Base-by-base conservation (phyloP, 2,329 filamentous ascomycete species). In the Penicillium sp. region DNA sequence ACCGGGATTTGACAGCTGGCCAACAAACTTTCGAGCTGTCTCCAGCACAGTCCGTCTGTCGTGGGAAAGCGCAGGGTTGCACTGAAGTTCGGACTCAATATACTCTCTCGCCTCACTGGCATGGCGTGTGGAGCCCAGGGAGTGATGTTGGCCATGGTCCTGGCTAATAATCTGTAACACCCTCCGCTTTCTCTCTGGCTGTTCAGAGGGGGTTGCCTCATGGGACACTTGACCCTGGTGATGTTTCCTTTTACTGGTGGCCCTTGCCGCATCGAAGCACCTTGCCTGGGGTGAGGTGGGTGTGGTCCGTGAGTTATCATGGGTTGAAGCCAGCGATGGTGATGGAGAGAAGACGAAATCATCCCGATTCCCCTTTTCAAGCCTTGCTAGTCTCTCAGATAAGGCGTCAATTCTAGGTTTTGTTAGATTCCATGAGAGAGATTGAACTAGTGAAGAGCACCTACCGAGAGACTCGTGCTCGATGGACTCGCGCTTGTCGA, bases 41-140 rank as follows among this genome's bases (percentile, higher is more conserved):
- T 62, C 51, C 6, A 62, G 40, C 0, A 53, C 47, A 13, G 45
- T 54, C 2, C 59, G 51, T 35, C 58, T 51, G 23, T 62, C 59
- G 4, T 59, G 54, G 10, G 58, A 60, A 20, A 62, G 50, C 13
- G 52, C 50, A 2, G 44, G 54, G 8, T 62, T 62, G 20, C 58
- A 59, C 46, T 61, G 51, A 3, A 62, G 55, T 18, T 62, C 59
- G 44, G 58, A 52, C 24, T 60, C 58, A 25, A 62, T 59, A n/a
- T 56, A 59, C 25, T 56, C 59, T 15, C 49, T 51, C 9, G 59
- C 59, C 44, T 61, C 57, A 39, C 48, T 56, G 8, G 53, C 59
- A 48, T 59, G 56, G 3, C 50, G 56, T 4, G 56, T 54, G 32
- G 57, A 52, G 33, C 44, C 50, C 13, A 53, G 56, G 13, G 55